Conservation (phyloP, 2,329 filamentous ascomycete species). For the Ciborinia camelliae region DNA sequence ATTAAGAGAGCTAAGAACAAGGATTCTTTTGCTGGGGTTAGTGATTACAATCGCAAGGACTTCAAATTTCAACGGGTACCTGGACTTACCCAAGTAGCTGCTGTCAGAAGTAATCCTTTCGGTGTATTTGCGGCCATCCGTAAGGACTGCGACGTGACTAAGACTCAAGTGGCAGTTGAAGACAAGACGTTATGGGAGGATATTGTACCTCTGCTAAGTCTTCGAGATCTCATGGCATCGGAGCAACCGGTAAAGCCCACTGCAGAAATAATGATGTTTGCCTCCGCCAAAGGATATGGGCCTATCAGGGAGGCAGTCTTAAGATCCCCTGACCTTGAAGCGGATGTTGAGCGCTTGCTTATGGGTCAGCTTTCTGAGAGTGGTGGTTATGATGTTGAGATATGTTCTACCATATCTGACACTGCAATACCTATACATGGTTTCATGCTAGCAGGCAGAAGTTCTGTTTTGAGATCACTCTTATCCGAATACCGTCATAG, state of each 20-base stretch:
- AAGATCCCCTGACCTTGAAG: constrained; percentile 62
- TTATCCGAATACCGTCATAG: constrained; percentile 55
- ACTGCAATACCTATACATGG: constrained; percentile 76
- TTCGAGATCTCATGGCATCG: constrained; percentile 55
- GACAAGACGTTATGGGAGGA: constrained; percentile 72
- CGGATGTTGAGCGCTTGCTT: constrained; percentile 55
- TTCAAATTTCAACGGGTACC: constrained; percentile 94
- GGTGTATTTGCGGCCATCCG: constrained; percentile 87
- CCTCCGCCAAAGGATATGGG: constrained; percentile 51
- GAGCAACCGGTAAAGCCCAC: constrained; percentile 40
- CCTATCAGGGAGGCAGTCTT: constrained; percentile 52
- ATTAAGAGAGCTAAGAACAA: constrained; percentile 81
- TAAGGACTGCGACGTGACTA: constrained; percentile 78
- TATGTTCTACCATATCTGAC: constrained; percentile 63
- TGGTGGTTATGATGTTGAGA: constrained; percentile 37
- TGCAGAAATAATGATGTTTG: constrained; percentile 44
- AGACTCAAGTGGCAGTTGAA: constrained; percentile 63
- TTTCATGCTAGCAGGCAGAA: constrained; percentile 75
- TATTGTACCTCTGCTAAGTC: constrained; percentile 64
- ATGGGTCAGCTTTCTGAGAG: constrained; percentile 40
- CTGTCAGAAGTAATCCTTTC: constrained; percentile 82
- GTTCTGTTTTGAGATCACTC: constrained; percentile 60
- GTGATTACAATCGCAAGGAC: constrained; percentile 69
- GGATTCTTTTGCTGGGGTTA: constrained; percentile 48
- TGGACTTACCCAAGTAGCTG: constrained; percentile 77